phyloP scores from a whole-genome alignment of 2,329 filamentous ascomycete species.

The Hortaea werneckii region DNA sequence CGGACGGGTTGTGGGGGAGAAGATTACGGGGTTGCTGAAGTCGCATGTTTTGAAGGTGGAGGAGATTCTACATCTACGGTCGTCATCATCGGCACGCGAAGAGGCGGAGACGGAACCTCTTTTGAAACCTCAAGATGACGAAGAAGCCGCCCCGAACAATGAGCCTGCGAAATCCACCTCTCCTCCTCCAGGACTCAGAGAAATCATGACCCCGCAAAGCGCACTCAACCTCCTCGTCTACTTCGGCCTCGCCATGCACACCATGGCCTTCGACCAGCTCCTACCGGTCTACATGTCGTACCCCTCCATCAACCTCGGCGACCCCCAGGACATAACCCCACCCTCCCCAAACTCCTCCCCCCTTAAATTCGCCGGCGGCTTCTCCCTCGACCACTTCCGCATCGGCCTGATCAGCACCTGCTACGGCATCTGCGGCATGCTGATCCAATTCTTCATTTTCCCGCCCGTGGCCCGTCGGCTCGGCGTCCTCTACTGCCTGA shows the following conservation, averaged over 20 bases:
- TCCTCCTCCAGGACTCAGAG: slow-evolving; percentile 37
- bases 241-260: slow-evolving; percentile 70
- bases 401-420: slow-evolving; percentile 81
- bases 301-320: slow-evolving; percentile 30
- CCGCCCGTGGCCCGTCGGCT: slow-evolving; percentile 62
- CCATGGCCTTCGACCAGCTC: slow-evolving; percentile 75
- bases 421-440: slow-evolving; percentile 68
- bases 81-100: background rate
- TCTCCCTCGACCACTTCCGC: slow-evolving; percentile 58
- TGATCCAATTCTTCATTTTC: slow-evolving; percentile 80
- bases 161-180: slow-evolving; percentile 12
- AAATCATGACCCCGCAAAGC: slow-evolving; percentile 67
- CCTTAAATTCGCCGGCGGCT: slow-evolving; percentile 73
- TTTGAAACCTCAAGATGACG: slow-evolving; percentile 14
- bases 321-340: slow-evolving; percentile 29
- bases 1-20: slow-evolving; percentile 62
- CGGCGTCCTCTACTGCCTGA: slow-evolving; percentile 66
- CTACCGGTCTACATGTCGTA: slow-evolving; percentile 84
- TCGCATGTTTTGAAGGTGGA: slow-evolving; percentile 2
- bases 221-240: slow-evolving; percentile 67
- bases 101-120: slow-evolving; percentile 15
- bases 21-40: slow-evolving; percentile 33
- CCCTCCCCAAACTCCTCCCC: slow-evolving; percentile 48
- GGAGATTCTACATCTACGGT: slow-evolving; percentile 2
- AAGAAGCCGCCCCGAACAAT: slow-evolving; percentile 7